Conservation (phyloP, 2,329 filamentous ascomycete species). For the Paecilomyces variotii region DNA sequence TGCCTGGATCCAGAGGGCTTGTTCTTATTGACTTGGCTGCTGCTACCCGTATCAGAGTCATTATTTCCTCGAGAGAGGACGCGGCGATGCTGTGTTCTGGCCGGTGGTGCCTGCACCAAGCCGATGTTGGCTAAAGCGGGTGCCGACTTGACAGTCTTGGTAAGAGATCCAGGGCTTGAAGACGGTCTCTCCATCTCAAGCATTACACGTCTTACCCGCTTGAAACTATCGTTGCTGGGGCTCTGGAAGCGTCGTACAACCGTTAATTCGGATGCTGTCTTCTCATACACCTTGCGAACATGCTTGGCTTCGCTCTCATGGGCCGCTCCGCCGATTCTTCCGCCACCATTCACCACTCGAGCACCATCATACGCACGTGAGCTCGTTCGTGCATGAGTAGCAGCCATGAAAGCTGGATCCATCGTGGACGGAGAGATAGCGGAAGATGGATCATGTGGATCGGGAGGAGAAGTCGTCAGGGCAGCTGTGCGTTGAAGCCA, state of each 20-base stretch:
- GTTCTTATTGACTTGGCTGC: slow-evolving; percentile 14
- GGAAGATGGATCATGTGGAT: slow-evolving; percentile 25
- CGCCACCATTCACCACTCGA: slow-evolving; percentile 22
- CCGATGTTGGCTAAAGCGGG: slow-evolving; percentile 18
- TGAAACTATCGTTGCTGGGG: slow-evolving; percentile 36
- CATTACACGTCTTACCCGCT: slow-evolving; percentile 24
- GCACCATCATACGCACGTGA: slow-evolving; percentile 20
- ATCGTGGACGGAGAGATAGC: slow-evolving; percentile 25
- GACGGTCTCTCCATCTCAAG: slow-evolving; percentile 12
- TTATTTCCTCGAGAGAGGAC: slow-evolving; percentile 1
- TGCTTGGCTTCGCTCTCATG: slow-evolving; percentile 32
- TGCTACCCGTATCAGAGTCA: slow-evolving; percentile 9
- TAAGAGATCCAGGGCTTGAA: slow-evolving; percentile 9
- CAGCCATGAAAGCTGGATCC: slow-evolving; percentile 26
- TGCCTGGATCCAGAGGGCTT: slow-evolving; percentile 15
- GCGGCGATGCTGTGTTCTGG: slow-evolving; percentile 12
- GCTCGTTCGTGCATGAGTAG: slow-evolving; percentile 21
- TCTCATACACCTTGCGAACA: slow-evolving; percentile 38
- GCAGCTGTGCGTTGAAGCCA: slow-evolving; percentile 40
- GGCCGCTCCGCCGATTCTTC: slow-evolving; percentile 16
- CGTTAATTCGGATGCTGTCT: slow-evolving; percentile 32
- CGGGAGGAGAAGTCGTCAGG: slow-evolving; percentile 37
- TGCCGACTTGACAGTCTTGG: slow-evolving; percentile 28
- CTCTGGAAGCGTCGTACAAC: slow-evolving; percentile 40
- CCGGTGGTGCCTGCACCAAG: slow-evolving; percentile 16